Conservation (phyloP, 805 yeast genomes). For the Maudiozyma bulderi region DNA sequence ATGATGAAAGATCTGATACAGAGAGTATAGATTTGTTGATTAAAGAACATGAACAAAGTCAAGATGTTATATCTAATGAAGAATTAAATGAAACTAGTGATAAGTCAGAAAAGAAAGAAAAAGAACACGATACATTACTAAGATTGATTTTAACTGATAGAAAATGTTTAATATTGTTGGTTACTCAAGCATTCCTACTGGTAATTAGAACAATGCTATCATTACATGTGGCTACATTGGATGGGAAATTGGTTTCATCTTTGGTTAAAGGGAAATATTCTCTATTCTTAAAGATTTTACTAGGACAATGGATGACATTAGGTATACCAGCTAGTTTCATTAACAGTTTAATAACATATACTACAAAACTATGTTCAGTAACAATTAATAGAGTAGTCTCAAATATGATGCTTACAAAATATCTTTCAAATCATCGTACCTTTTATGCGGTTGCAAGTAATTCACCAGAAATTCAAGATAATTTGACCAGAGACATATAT, state of each 20-base stretch:
- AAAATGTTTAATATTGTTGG: constrained; percentile 28
- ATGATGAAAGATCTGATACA: constrained; percentile 5
- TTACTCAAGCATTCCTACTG: constrained; percentile 49
- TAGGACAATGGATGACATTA: constrained; percentile 65
- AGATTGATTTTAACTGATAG: constrained; percentile 20
- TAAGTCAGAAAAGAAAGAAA: neutral
- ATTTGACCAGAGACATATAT: constrained; percentile 64
- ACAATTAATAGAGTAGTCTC: constrained; percentile 58
- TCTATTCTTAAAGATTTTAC: constrained; percentile 51
- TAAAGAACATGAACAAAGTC: constrained; percentile 1
- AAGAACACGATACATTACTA: constrained; percentile 16
- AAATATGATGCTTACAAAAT: constrained; percentile 51
- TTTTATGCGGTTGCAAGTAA: constrained; percentile 21
- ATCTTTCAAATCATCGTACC: constrained; percentile 47
- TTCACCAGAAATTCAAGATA: constrained; percentile 20
- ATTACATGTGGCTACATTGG: constrained; percentile 74
- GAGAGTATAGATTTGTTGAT: neutral
- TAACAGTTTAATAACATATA: constrained; percentile 58
- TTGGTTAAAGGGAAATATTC: constrained; percentile 62
- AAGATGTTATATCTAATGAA: constrained; percentile 3
- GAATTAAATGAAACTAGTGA: constrained; percentile 1
- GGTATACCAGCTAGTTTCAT: constrained; percentile 82
- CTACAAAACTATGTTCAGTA: constrained; percentile 48
- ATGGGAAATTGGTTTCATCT: constrained; percentile 76
- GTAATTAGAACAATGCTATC: constrained; percentile 64